phyloP scores from a whole-genome alignment of 2,329 filamentous ascomycete genomes.

The Monilinia vaccinii-corymbosi region DNA sequence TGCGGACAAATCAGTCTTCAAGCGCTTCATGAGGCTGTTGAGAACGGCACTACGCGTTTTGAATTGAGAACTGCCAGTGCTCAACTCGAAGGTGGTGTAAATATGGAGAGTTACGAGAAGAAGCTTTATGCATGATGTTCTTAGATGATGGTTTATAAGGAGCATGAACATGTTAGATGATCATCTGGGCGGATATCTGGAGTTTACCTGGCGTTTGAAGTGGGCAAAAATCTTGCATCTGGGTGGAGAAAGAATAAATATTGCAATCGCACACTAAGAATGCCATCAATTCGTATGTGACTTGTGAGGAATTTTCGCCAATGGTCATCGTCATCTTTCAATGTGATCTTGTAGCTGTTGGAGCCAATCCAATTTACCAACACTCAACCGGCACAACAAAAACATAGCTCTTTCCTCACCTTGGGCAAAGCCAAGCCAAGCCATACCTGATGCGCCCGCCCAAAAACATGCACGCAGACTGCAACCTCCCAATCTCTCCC shows the following conservation, averaged over 20 bases:
- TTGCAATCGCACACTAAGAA: background rate
- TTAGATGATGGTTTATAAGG: background rate
- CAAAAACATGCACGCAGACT: too few species aligned
- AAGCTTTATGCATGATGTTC: slow-evolving; percentile 78
- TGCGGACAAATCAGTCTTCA: slow-evolving; percentile 75
- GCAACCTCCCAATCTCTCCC: too few species aligned
- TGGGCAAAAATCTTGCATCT: background rate
- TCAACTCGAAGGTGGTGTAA: slow-evolving; percentile 92
- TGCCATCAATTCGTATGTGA: too few species aligned
- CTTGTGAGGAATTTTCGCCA: too few species aligned
- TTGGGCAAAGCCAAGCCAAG: too few species aligned
- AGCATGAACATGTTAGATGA: background rate
- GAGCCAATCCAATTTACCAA: too few species aligned
- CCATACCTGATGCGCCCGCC: too few species aligned
- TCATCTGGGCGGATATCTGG: background rate
- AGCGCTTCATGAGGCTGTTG: slow-evolving; percentile 67
- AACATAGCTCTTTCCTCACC: too few species aligned
- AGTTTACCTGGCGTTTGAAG: slow-evolving; percentile 1
- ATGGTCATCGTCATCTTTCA: too few species aligned
- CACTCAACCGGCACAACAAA: too few species aligned
- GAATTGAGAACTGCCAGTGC: slow-evolving; percentile 91
- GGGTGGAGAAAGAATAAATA: slow-evolving; percentile 8
- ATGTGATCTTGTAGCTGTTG: too few species aligned
- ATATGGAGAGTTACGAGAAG: slow-evolving; percentile 99
- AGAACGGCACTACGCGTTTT: slow-evolving; percentile 71